A percentile compares a stretch with the other conserved stretches of the same genome.
These are phyloP conservation scores for Globisporangium takayamanum DNA, from an alignment of 352 stramenopile species.

Conservation along the genomic window DNA sequence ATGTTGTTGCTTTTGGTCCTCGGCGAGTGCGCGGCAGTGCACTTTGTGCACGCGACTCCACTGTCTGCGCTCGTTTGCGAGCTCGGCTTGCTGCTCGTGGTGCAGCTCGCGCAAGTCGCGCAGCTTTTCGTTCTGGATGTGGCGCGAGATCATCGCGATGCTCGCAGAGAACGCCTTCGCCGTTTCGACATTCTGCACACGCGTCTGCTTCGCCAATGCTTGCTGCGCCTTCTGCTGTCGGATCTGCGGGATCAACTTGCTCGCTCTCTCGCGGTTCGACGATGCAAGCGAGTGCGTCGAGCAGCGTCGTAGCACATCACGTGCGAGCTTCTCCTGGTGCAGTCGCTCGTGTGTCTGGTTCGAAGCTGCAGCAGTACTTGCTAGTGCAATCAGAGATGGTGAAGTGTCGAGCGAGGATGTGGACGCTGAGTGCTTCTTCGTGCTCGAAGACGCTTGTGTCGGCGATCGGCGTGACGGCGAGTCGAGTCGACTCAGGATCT, in stretches of 20 bases:
- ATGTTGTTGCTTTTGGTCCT: slow-evolving; percentile 33
- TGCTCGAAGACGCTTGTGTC: neutral
- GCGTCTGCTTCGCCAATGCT: slow-evolving; percentile 20
- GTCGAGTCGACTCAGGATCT: slow-evolving; percentile 19
- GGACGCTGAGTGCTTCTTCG: neutral
- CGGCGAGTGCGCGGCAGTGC: slow-evolving; percentile 44
- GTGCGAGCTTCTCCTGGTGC: slow-evolving; percentile 29
- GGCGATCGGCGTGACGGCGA: too few species aligned
- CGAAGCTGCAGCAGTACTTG: neutral
- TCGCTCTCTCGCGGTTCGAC: slow-evolving; percentile 23
- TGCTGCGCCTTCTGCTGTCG: slow-evolving; percentile 28
- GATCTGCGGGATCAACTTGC: slow-evolving; percentile 22
- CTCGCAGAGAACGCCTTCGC: slow-evolving; percentile 56
- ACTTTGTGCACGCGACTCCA: slow-evolving; percentile 40
- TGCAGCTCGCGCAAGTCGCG: slow-evolving; percentile 36
- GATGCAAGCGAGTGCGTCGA: slow-evolving; percentile 21
- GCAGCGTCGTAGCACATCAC: slow-evolving; percentile 24
- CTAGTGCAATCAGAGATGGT: neutral
- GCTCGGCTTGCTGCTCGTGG: slow-evolving; percentile 31
- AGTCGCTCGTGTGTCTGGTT: slow-evolving; percentile 20
- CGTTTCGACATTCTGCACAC: slow-evolving; percentile 37
- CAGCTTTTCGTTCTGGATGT: slow-evolving; percentile 64
- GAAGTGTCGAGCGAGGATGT: slow-evolving; percentile 1
- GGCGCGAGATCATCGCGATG: slow-evolving; percentile 70
- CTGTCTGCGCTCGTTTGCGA: slow-evolving; percentile 40